Conservation (phyloP, 2,329 filamentous ascomycete species). For the Colletotrichum aenigma region DNA sequence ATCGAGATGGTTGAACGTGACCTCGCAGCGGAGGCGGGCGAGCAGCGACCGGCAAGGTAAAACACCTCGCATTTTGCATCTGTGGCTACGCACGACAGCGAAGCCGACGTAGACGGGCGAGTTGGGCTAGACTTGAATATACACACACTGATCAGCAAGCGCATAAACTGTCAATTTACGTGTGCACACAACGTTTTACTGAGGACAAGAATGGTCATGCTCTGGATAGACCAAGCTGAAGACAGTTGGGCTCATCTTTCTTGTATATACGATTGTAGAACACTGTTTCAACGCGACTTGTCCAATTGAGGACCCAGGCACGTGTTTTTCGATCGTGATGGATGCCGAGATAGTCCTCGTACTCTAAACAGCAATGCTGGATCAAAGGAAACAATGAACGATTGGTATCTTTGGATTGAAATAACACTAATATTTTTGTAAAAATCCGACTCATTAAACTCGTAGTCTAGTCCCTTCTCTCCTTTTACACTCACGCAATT, state of each 20-base stretch:
- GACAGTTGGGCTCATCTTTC: not conserved
- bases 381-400: not conserved
- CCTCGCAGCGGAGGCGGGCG: conserved; percentile 41
- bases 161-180: not conserved
- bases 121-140: not conserved
- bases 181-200: not conserved
- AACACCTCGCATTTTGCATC: not conserved
- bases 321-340: not conserved
- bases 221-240: not conserved
- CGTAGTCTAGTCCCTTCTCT: not conserved
- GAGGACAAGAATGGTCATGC: not conserved
- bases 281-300: not conserved
- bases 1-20: conserved; percentile 89
- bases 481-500: not conserved
- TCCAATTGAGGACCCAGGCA: not conserved
- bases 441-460: not conserved
- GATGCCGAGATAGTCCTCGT: not conserved
- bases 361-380: not conserved
- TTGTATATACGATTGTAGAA: conserved; percentile 5
- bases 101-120: not conserved
- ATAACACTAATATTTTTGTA: not conserved
- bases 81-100: not conserved
- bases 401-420: not conserved
- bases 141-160: conserved; percentile 10
- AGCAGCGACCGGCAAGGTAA: conserved; percentile 4